A percentile compares a stretch with the other conserved stretches of the same genome.
These are phyloP conservation scores for Salvia rosmarinus DNA, from an alignment of 257 asterid species.

Conservation along the genomic window DNA sequence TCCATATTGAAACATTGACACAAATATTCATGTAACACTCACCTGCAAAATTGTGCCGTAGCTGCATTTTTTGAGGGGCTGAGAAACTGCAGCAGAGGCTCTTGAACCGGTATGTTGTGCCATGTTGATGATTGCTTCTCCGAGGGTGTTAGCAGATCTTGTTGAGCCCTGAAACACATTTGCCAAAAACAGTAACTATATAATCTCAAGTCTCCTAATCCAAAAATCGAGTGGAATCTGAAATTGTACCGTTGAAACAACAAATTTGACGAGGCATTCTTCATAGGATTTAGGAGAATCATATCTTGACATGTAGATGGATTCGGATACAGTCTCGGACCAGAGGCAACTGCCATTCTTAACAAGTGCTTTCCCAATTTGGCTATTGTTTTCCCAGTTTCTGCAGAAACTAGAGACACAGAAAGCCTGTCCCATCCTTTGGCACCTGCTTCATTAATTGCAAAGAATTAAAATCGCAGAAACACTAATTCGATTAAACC, in stretches of 20 bases:
- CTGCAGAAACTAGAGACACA: slow-evolving; percentile 58
- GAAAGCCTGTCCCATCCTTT: slow-evolving; percentile 89
- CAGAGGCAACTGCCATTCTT: slow-evolving; percentile 77
- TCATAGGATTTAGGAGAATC: slow-evolving; percentile 61
- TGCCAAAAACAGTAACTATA: not conserved
- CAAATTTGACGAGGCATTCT: slow-evolving; percentile 68
- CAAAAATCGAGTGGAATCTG: not conserved
- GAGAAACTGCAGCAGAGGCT: slow-evolving; percentile 58
- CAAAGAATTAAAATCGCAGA: no score
- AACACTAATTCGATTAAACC: no score
- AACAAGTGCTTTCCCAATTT: slow-evolving; percentile 68
- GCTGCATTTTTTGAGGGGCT: slow-evolving; percentile 72
- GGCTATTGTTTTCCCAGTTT: slow-evolving; percentile 71
- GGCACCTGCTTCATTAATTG: no score
- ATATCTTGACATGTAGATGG: slow-evolving; percentile 56
- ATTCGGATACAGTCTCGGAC: slow-evolving; percentile 73
- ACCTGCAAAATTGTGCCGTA: slow-evolving; percentile 80
- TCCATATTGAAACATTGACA: no score
- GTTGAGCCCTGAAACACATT: slow-evolving; percentile 64
- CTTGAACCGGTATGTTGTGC: slow-evolving; percentile 56
- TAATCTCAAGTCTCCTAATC: no score
- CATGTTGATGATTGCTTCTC: slow-evolving; percentile 71
- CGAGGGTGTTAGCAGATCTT: slow-evolving; percentile 73
- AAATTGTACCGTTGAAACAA: slow-evolving; percentile 65
- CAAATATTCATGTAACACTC: not conserved